phyloP scores from a whole-genome alignment of 768 basidiomycete genomes.

The Hypholoma fasciculare region DNA sequence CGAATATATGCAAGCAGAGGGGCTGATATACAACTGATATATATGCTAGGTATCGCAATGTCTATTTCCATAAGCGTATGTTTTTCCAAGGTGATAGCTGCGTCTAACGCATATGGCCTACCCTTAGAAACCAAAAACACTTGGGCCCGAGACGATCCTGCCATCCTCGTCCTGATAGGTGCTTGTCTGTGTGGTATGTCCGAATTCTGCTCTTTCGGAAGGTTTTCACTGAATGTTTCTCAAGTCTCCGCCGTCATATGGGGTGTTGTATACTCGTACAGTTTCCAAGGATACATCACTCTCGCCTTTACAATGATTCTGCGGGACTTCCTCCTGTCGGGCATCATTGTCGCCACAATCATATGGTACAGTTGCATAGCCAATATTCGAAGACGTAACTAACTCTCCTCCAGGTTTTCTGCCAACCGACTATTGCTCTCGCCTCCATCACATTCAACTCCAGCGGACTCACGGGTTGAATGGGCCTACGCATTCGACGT shows the following conservation, averaged over 20 bases:
- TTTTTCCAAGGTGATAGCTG: constrained; percentile 2
- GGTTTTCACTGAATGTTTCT: background rate
- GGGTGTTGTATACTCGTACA: constrained; percentile 80
- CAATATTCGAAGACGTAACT: constrained; percentile 2
- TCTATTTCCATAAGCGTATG: constrained; percentile 96
- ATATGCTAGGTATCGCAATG: constrained; percentile 78
- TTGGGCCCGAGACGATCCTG: constrained; percentile 97
- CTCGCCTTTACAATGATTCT: constrained; percentile 82
- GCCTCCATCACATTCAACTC: constrained; percentile 70
- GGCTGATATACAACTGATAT: background rate
- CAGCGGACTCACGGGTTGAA: constrained; percentile 74
- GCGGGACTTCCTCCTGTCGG: constrained; percentile 84
- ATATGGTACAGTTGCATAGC: constrained; percentile 57
- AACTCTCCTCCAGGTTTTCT: constrained; percentile 46
- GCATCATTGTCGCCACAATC: constrained; percentile 70
- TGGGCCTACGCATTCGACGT: constrained; percentile 98
- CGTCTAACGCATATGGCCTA: background rate
- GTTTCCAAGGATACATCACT: constrained; percentile 52
- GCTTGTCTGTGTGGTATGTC: constrained; percentile 72
- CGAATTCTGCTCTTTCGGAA: background rate
- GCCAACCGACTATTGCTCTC: constrained; percentile 72
- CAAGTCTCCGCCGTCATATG: constrained; percentile 82
- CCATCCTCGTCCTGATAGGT: constrained; percentile 84
- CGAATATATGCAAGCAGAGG: constrained; percentile 3
- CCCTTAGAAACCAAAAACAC: constrained; percentile 91